Evolutionary conservation across 2,329 filamentous ascomycete genomes (phyloP).

Genomic region (Fusarium duplospermum): DNA sequence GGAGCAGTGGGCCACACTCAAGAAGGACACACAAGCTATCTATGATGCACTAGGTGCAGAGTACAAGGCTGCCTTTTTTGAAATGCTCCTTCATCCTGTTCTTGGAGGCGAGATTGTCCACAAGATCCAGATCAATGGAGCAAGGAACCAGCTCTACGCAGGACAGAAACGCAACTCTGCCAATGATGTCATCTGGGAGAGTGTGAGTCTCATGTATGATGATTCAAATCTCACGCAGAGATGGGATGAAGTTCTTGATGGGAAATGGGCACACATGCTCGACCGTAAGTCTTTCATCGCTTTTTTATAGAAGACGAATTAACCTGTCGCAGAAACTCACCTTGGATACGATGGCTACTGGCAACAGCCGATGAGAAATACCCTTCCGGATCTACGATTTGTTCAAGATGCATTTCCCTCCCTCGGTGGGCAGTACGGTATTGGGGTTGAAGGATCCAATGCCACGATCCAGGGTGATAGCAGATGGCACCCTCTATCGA

Average conservation of each 20-base stretch:
- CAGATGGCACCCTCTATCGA: conserved; percentile 65
- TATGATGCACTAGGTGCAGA: conserved; percentile 56
- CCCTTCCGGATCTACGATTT: conserved; percentile 62
- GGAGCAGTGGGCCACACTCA: conserved; percentile 63
- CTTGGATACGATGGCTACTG: conserved; percentile 65
- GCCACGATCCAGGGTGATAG: conserved; percentile 52
- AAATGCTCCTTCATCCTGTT: conserved; percentile 70
- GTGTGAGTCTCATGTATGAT: conserved; percentile 30
- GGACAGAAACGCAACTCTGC: conserved; percentile 67
- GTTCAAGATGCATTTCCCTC: conserved; percentile 68
- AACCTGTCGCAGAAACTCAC: conserved; percentile 57
- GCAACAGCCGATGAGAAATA: conserved; percentile 81
- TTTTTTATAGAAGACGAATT: background rate
- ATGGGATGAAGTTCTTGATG: conserved; percentile 33
- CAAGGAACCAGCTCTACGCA: conserved; percentile 65
- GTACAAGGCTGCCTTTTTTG: conserved; percentile 66
- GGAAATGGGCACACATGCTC: conserved; percentile 33
- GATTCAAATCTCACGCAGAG: conserved; percentile 33
- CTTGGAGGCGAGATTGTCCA: conserved; percentile 67
- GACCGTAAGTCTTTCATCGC: conserved; percentile 12
- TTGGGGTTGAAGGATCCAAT: conserved; percentile 48
- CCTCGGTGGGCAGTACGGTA: conserved; percentile 51
- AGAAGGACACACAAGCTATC: conserved; percentile 57
- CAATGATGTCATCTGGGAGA: conserved; percentile 51
- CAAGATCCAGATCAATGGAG: conserved; percentile 58